A percentile compares a stretch with the other conserved stretches of the same genome.
These are phyloP conservation scores for Diplodia scrobiculata DNA, from an alignment of 2,329 filamentous ascomycete species.

Conservation along the genomic window DNA sequence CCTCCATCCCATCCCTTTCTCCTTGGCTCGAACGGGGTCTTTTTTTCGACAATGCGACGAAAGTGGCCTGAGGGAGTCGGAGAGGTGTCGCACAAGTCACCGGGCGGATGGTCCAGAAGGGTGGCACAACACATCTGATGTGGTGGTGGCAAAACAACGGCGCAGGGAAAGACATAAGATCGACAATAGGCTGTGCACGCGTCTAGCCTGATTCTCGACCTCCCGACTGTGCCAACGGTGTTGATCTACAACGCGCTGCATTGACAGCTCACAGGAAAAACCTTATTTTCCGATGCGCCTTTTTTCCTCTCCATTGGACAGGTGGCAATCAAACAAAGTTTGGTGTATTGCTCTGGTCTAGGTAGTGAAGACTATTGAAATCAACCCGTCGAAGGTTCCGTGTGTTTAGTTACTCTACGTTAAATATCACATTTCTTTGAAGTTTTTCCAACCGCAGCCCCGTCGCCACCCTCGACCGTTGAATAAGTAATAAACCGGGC, in stretches of 20 bases:
- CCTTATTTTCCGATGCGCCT: not conserved
- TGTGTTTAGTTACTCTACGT: constrained; percentile 16
- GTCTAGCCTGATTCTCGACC: not conserved
- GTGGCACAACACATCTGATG: not conserved
- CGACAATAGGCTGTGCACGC: not conserved
- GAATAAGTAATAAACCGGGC: not conserved
- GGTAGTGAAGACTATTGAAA: not conserved
- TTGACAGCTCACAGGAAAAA: not conserved
- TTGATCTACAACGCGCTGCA: not conserved
- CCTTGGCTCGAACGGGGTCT: not conserved
- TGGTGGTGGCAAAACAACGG: not conserved
- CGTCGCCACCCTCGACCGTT: not conserved
- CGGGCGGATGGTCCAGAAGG: not conserved
- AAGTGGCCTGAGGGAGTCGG: not conserved
- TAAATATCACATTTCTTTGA: constrained; percentile 18
- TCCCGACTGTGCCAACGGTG: not conserved
- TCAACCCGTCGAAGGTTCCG: not conserved
- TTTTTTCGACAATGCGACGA: not conserved
- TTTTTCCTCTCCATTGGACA: not conserved
- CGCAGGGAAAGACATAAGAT: not conserved
- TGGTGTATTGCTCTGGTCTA: not conserved
- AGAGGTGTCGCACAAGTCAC: not conserved
- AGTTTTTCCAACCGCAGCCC: constrained; percentile 18
- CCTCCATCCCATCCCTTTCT: too few species aligned
- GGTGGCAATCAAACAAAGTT: not conserved